phyloP scores from a whole-genome alignment of 805 yeast species.

The Teunomyces stri region DNA sequence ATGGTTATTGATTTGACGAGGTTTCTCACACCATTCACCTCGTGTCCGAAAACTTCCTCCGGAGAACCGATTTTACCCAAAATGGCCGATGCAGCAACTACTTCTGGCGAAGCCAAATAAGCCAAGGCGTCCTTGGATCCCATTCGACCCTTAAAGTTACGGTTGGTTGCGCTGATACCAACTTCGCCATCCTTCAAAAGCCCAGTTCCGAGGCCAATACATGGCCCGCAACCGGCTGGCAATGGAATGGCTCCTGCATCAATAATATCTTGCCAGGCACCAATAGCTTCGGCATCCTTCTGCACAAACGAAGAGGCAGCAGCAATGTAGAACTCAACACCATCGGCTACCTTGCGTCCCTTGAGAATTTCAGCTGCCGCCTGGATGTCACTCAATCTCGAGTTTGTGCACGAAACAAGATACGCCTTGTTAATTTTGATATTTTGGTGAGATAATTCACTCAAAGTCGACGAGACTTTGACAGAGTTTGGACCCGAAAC shows the following conservation, averaged over 20 bases:
- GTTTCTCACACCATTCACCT: slow-evolving; percentile 43
- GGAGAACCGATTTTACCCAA: slow-evolving; percentile 92
- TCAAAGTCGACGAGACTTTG: slow-evolving; percentile 77
- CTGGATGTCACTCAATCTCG: slow-evolving; percentile 86
- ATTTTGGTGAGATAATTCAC: slow-evolving; percentile 68
- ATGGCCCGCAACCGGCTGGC: slow-evolving; percentile 99
- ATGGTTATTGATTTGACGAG: slow-evolving; percentile 45
- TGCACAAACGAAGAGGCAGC: slow-evolving; percentile 96
- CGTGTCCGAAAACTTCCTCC: slow-evolving; percentile 68
- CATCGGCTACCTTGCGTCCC: slow-evolving; percentile 79
- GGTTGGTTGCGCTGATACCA: slow-evolving; percentile 96
- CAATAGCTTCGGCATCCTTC: slow-evolving; percentile 82
- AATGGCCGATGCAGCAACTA: slow-evolving; percentile 98
- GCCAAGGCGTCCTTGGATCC: slow-evolving; percentile 97
- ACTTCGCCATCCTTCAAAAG: slow-evolving; percentile 92
- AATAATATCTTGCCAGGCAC: slow-evolving; percentile 87
- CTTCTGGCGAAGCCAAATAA: slow-evolving; percentile 94
- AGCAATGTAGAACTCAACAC: slow-evolving; percentile 94
- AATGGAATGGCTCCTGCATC: slow-evolving; percentile 93
- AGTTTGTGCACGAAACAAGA: slow-evolving; percentile 96
- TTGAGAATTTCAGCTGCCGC: slow-evolving; percentile 90
- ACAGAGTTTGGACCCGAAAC: slow-evolving; percentile 98
- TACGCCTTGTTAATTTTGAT: slow-evolving; percentile 90
- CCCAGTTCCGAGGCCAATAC: slow-evolving; percentile 97
- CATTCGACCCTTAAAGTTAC: slow-evolving; percentile 99